These are phyloP conservation scores for Pulveroboletus frians DNA, from an alignment of 768 basidiomycete species.

Conservation along the genomic window DNA sequence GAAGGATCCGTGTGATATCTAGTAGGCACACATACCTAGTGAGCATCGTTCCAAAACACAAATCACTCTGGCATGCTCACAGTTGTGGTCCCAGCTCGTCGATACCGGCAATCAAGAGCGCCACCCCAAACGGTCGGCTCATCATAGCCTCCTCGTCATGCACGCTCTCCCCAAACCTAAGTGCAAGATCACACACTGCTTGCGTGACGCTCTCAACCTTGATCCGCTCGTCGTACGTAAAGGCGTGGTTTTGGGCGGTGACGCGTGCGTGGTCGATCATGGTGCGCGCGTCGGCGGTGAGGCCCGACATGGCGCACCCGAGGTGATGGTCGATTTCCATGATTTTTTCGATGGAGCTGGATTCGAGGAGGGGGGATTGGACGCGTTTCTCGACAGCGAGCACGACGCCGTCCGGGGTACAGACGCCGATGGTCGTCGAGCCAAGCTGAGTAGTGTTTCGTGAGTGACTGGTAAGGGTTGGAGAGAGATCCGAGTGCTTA, in stretches of 20 bases:
- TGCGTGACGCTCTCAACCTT: conserved; percentile 98
- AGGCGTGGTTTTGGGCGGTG: conserved; percentile 90
- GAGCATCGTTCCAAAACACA: conserved; percentile 1
- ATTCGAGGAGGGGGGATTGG: conserved; percentile 92
- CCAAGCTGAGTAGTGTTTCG: conserved; percentile 61
- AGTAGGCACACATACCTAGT: conserved; percentile 1
- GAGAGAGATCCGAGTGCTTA: conserved; percentile 26
- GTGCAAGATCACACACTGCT: conserved; percentile 94
- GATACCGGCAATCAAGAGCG: conserved; percentile 92
- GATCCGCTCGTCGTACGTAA: conserved; percentile 95
- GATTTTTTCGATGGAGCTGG: conserved; percentile 96
- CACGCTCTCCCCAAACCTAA: conserved; percentile 97
- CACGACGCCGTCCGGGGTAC: conserved; percentile 84
- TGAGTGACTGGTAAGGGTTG: neutral
- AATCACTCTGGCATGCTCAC: conserved; percentile 43
- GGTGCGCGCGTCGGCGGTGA: conserved; percentile 96
- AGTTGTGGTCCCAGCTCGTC: conserved; percentile 95
- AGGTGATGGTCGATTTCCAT: conserved; percentile 99
- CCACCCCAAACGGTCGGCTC: conserved; percentile 98
- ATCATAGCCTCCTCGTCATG: conserved; percentile 99
- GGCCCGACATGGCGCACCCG: conserved; percentile 95
- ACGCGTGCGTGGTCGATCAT: conserved; percentile 99
- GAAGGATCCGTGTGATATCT: conserved; percentile 99
- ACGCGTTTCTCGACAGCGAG: conserved; percentile 98
- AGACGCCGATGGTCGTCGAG: conserved; percentile 94